Percentiles rank a stretch among this genome's conserved stretches.
Evolutionary conservation across 495 filamentous ascomycete genomes (phyloP).

Genomic region (Parachaetomium inaequale): DNA sequence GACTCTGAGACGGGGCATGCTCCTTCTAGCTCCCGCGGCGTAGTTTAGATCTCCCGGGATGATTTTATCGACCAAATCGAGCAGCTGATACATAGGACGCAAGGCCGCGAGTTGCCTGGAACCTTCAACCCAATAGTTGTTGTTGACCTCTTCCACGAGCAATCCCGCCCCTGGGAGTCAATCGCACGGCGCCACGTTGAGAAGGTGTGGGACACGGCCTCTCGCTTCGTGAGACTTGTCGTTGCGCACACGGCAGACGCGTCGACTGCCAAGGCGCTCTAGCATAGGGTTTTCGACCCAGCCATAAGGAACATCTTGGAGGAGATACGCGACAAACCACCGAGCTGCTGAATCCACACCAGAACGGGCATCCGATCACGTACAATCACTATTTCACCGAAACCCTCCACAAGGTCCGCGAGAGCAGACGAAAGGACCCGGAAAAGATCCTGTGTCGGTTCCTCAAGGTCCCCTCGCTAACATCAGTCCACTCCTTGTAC

Average conservation of each 20-base stretch:
- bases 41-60: conserved; percentile 15
- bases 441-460: conserved; percentile 17
- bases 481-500: conserved; percentile 11
- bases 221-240: conserved; percentile 27
- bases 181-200: conserved; percentile 25
- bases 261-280: conserved; percentile 31
- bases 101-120: conserved; percentile 45
- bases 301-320: conserved; percentile 27
- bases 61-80: conserved; percentile 36
- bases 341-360: conserved; percentile 38
- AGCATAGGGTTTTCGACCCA: conserved; percentile 30
- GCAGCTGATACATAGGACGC: conserved; percentile 28
- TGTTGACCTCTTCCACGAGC: conserved; percentile 43
- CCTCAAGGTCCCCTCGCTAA: conserved; percentile 16
- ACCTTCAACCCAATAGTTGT: conserved; percentile 49
- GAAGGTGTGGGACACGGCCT: conserved; percentile 29
- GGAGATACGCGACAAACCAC: conserved; percentile 28
- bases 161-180: conserved; percentile 40
- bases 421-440: conserved; percentile 25
- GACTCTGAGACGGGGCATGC: neutral
- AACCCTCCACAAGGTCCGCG: conserved; percentile 41
- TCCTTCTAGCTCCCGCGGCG: neutral
- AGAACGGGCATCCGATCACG: conserved; percentile 47
- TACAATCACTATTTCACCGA: conserved; percentile 57
- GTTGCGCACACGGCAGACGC: conserved; percentile 31